These are phyloP conservation scores for Crithidia acanthocephali DNA, from an alignment of 208 protist species.

Conservation along the genomic window DNA sequence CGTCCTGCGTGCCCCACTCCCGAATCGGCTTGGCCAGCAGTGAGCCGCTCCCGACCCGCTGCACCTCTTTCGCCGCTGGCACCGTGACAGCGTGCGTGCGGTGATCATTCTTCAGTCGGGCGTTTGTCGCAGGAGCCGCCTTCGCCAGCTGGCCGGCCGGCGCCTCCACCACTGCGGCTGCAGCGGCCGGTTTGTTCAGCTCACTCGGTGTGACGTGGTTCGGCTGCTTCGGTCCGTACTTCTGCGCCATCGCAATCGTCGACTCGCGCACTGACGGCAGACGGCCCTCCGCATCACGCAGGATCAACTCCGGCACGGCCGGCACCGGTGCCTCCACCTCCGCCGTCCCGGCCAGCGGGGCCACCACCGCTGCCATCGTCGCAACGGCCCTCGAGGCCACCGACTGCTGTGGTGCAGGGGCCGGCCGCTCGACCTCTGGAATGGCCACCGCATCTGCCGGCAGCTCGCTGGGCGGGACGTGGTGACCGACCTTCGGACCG, in stretches of 20 bases:
- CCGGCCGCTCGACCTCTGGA: constrained; percentile 1
- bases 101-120: neutral
- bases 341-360: neutral
- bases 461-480: constrained; percentile 15
- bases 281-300: constrained; percentile 3
- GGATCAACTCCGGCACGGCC: neutral
- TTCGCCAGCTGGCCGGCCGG: neutral
- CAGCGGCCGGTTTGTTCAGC: constrained; percentile 7
- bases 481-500: constrained; percentile 15
- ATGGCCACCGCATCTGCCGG: constrained; percentile 4
- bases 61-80: neutral
- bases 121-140: neutral
- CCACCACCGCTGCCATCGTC: neutral
- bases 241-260: constrained; percentile 27
- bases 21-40: constrained; percentile 14
- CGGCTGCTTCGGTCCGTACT: constrained; percentile 28
- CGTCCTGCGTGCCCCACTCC: constrained; percentile 5
- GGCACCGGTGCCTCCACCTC: constrained; percentile 8
- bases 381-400: neutral
- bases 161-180: neutral
- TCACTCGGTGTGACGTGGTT: constrained; percentile 15
- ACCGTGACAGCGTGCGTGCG: constrained; percentile 4
- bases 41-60: neutral
- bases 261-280: constrained; percentile 30
- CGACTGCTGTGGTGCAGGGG: neutral